A percentile compares a stretch with the other conserved stretches of the same genome.
Conservation (phyloP, 108 stramenopile genomes). For the Nitzschia sp. region DNA sequence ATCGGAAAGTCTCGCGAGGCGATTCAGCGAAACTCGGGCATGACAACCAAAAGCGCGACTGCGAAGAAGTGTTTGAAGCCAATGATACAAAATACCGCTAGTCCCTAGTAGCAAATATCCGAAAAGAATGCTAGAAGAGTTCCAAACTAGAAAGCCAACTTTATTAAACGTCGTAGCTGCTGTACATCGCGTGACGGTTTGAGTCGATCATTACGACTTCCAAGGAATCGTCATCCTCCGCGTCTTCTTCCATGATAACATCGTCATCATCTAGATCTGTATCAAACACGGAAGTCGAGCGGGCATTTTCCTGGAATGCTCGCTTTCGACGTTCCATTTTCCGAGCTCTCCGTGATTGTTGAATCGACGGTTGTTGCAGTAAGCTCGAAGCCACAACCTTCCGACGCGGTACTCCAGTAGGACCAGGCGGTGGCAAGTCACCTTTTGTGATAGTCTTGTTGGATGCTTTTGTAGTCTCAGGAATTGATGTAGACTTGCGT, state of each 20-base stretch:
- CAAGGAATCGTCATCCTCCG: not conserved
- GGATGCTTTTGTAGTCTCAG: not conserved
- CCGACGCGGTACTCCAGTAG: not conserved
- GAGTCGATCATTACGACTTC: not conserved
- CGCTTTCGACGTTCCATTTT: slow-evolving; percentile 13
- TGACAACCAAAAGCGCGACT: too few species aligned
- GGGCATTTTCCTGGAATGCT: slow-evolving; percentile 21
- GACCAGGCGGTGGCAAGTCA: slow-evolving; percentile 17
- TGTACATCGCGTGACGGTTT: not conserved
- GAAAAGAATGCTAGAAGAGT: too few species aligned
- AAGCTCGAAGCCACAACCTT: slow-evolving; percentile 14
- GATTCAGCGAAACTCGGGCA: too few species aligned
- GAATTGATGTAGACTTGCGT: not conserved
- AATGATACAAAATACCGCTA: too few species aligned
- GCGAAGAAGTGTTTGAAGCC: too few species aligned
- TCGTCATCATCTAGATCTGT: slow-evolving; percentile 18
- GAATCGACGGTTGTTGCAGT: slow-evolving; percentile 5
- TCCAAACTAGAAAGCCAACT: too few species aligned
- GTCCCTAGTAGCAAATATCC: too few species aligned
- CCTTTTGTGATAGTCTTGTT: slow-evolving; percentile 6
- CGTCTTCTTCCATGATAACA: slow-evolving; percentile 16
- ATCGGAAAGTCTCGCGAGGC: too few species aligned
- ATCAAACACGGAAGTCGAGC: slow-evolving; percentile 33
- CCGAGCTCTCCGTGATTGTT: slow-evolving; percentile 6
- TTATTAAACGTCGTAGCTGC: not conserved